A percentile compares a stretch with the other conserved stretches of the same genome.
Evolutionary conservation across 202 grass and related monocot genomes (phyloP).

Genomic region (Panicum virgatum): DNA sequence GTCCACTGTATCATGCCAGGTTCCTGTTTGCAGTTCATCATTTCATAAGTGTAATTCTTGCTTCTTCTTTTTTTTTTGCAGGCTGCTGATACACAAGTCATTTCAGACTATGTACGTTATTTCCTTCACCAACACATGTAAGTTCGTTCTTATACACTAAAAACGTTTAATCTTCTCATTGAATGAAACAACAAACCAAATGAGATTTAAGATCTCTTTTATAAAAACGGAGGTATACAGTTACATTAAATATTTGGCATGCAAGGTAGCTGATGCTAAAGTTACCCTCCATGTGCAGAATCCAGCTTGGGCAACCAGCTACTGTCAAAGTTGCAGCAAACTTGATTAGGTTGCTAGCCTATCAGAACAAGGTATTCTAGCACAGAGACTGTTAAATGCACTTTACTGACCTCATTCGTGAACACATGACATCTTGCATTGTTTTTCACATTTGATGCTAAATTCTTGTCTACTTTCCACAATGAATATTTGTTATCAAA

Average conservation of each 20-base stretch:
- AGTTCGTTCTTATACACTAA: conserved; percentile 33
- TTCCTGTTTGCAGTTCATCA: conserved; percentile 15
- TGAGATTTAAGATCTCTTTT: background rate
- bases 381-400: background rate
- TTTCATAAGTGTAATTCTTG: conserved; percentile 1
- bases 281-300: conserved; percentile 43
- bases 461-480: background rate
- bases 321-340: conserved; percentile 87
- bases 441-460: background rate
- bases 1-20: background rate
- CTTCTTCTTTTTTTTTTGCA: conserved; percentile 41
- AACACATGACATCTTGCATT: background rate
- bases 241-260: background rate
- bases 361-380: conserved; percentile 85
- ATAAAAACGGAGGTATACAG: background rate
- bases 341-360: conserved; percentile 89
- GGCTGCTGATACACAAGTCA: conserved; percentile 91
- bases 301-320: conserved; percentile 84
- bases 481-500: conserved; percentile 8
- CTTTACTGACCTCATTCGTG: background rate
- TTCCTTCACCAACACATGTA: conserved; percentile 97
- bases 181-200: background rate
- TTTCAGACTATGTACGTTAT: conserved; percentile 92
- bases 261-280: conserved; percentile 29
- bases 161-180: background rate